Evolutionary conservation across 306 rosid genomes (phyloP).

Genomic region (Notholithocarpus densiflorus): DNA sequence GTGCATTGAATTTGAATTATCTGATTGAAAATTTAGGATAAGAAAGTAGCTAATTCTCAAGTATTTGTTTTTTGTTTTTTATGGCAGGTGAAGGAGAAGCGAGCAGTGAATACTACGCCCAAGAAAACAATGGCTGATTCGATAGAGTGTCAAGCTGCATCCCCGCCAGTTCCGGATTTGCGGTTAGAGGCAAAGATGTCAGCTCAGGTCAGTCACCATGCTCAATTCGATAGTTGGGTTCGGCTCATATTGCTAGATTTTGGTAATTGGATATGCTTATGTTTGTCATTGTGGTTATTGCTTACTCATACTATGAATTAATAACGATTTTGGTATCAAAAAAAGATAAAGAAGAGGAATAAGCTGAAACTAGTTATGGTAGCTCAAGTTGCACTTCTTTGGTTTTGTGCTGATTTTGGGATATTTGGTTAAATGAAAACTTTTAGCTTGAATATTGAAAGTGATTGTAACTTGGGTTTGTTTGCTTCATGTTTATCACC

Average conservation of each 20-base stretch:
- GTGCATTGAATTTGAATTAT: background rate
- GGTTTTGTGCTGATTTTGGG: background rate
- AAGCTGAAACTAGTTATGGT: background rate
- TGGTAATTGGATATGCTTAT: background rate
- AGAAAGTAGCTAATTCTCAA: background rate
- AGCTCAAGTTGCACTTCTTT: background rate
- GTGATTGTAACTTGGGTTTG: slow-evolving; percentile 1
- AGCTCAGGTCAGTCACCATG: slow-evolving; percentile 53
- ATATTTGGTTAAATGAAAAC: background rate
- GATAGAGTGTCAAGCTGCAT: slow-evolving; percentile 19
- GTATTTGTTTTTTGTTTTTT: background rate
- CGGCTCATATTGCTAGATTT: background rate
- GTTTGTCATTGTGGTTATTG: background rate
- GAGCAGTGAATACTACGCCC: slow-evolving; percentile 41
- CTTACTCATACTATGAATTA: background rate
- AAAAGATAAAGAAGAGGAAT: background rate
- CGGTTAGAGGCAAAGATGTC: slow-evolving; percentile 59
- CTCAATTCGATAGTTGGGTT: background rate
- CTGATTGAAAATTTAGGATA: background rate
- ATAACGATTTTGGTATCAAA: background rate
- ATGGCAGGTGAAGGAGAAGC: slow-evolving; percentile 21
- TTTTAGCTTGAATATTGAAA: slow-evolving; percentile 5
- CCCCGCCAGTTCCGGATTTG: slow-evolving; percentile 47
- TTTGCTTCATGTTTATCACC: background rate
- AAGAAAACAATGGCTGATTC: slow-evolving; percentile 36